Conservation (phyloP, 805 yeast genomes). For the Hanseniaspora occidentalis region DNA sequence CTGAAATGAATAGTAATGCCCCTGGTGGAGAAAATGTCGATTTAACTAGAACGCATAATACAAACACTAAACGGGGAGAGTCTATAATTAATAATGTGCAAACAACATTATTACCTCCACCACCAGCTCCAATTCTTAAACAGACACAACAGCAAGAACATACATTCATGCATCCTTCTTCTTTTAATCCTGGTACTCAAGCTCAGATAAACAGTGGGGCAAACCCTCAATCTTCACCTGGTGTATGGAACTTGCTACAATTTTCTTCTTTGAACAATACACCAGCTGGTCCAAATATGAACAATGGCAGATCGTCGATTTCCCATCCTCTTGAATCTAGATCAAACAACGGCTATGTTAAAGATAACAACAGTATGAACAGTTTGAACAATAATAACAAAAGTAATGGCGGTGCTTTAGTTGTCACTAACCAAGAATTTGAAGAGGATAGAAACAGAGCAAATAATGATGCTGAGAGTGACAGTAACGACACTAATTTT, state of each 20-base stretch:
- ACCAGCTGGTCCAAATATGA: slow-evolving; percentile 13
- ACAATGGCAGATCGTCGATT: too few relatives aligned
- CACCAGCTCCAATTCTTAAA: too few relatives aligned
- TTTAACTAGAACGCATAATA: too few relatives aligned
- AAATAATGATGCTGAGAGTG: neutral
- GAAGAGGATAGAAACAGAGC: neutral
- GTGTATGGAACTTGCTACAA: slow-evolving; percentile 87
- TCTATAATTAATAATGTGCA: too few relatives aligned
- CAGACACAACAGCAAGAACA: neutral
- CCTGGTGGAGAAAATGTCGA: too few relatives aligned
- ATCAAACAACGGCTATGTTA: neutral
- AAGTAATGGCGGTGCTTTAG: neutral
- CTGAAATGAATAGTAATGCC: too few relatives aligned
- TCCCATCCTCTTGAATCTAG: neutral
- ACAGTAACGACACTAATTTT: slow-evolving; percentile 6
- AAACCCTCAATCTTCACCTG: slow-evolving; percentile 50
- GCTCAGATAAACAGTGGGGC: slow-evolving; percentile 10
- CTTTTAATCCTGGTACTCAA: neutral
- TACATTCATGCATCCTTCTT: too few relatives aligned
- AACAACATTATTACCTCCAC: too few relatives aligned
- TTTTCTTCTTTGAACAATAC: slow-evolving; percentile 36
- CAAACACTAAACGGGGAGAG: too few relatives aligned
- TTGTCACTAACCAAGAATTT: neutral
- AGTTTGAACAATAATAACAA: slow-evolving; percentile 6
- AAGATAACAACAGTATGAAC: slow-evolving; percentile 2